Base-by-base conservation (phyloP, 2,329 filamentous ascomycete genomes). In the Hymenoscyphus albidus region DNA sequence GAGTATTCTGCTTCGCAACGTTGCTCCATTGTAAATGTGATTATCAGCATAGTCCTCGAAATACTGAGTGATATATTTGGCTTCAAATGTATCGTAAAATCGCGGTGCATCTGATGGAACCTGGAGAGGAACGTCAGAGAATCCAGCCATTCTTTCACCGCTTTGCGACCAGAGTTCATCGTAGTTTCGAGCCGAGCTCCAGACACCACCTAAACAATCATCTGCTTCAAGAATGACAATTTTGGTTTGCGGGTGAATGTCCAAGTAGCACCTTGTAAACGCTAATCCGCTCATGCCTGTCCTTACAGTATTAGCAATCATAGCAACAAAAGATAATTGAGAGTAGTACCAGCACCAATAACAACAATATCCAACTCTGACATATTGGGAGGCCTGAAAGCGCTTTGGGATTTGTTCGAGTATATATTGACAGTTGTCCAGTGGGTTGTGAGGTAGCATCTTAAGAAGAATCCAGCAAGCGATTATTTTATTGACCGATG, bases 1-100 rank as follows among this genome's bases (percentile, higher is more conserved):
- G 5, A n/a, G 14, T 16, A 62, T n/a, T 14, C 60, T 10, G 35
- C 55, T 51, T 14, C 35, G n/a, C 6, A 62, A 51, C 5, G 60
- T 16, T 1, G 7, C 14, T 4, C 35, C 51, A 13, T 42, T 10
- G n/a, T 56, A 57, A 6, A 48, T 12, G 40, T 57, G 48, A 12
- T 12, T 27, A 38, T 57, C 35, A 4, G 57, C 60, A 57, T 62
- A 62, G 5, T 48, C 31, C 14, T 62, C 60, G 1, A 62, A 6
- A 44, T 57, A 62, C 2, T 57, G 5, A 2, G 60, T 62, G n/a
- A 48, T 31, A 31, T 56, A 32, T n/a, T 57, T 56, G 16, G 60
- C 60, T 16, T 39, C n/a, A 18, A 56, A 56, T 4, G 56, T 58
- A 12, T 58, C 56, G 7, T 58, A 16, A 7, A 39, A 58, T n/a